A percentile compares a stretch with the other conserved stretches of the same genome.
phyloP scores from a whole-genome alignment of 2,329 filamentous ascomycete species.

The Pochonia chlamydosporia region DNA sequence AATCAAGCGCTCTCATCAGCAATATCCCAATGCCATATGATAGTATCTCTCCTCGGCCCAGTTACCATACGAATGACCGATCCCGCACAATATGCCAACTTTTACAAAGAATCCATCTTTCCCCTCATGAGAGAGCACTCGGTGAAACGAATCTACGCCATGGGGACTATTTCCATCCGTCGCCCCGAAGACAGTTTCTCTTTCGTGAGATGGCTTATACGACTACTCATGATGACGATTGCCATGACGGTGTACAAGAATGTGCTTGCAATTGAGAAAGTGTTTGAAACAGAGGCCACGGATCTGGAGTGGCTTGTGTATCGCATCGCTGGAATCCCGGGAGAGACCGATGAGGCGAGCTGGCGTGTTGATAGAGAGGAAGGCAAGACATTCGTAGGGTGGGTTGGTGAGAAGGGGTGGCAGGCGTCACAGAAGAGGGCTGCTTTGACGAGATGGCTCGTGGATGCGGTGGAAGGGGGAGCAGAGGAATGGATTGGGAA shows the following conservation, averaged over 20 bases:
- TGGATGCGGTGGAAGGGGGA: slow-evolving; percentile 17
- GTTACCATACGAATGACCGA: too few species aligned
- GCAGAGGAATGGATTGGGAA: slow-evolving; percentile 15
- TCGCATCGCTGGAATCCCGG: slow-evolving; percentile 20
- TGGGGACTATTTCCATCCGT: slow-evolving; percentile 27
- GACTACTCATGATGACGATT: slow-evolving; percentile 1
- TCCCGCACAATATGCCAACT: too few species aligned
- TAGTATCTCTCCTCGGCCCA: too few species aligned
- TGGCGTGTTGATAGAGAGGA: slow-evolving; percentile 22
- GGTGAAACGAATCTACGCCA: slow-evolving; percentile 23
- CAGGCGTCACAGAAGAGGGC: slow-evolving; percentile 15
- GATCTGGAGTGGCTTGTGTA: slow-evolving; percentile 24
- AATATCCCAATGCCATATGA: too few species aligned
- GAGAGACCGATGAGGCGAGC: slow-evolving; percentile 17
- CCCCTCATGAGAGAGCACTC: too few species aligned
- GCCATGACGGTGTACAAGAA: slow-evolving; percentile 12
- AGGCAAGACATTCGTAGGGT: slow-evolving; percentile 14
- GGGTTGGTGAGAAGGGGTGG: too few species aligned
- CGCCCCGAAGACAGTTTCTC: slow-evolving; percentile 16
- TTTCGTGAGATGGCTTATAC: slow-evolving; percentile 13
- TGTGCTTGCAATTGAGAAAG: slow-evolving; percentile 13
- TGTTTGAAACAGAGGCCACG: slow-evolving; percentile 15
- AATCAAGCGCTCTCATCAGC: too few species aligned
- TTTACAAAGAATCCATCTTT: slow-evolving; percentile 15
- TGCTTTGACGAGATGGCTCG: slow-evolving; percentile 21